Evolutionary conservation across 345 rosid species (phyloP), one percentile per base, ranked within the genome.

Genomic region (Turritis glabra): DNA sequence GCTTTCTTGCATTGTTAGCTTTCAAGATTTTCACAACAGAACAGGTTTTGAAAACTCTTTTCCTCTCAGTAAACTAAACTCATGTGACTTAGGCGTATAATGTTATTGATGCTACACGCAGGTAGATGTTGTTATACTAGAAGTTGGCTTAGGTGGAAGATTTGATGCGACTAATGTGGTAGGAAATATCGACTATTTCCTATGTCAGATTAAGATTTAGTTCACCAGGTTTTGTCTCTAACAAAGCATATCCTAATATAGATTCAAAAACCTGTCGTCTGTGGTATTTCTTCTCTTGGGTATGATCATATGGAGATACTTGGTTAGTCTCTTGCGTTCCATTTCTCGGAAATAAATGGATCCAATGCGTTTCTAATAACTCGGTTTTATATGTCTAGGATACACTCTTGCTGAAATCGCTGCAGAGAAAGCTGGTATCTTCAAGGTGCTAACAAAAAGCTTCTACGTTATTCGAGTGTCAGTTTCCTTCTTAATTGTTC

Each of bases 231-330:
- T 59, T 60, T 18, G 5, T 62, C 14, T 3, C 44, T 69, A 26
- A 70, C 60, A 54, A 69, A 50, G 29, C 38, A 37, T 38, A 0
- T 50, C 30, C 15, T 76, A 14, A 41, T 77, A 57, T 87, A 95
- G 99, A 86, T 95, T 73, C 85, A 82, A 74, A 77, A 72, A 72
- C 99, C 99, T 47, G 58, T 90, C 21, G 97, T 95, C 0, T 95
- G 99, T 57, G 99, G 96, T 73, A 74, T 95, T 76, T 41, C 94
- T 72, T 92, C 98, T 69, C 97, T 95, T 52, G 99, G 99, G 44
- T 95, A 89, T 81, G 99, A 95, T 75, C 99, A 95, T 82, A 95
- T 89, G 97, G 99, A 95, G 85, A 95, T 95, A 79, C 97, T 95
- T 64, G 99, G 99, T 95, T 84, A 81, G 99, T 90, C 69, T 82